Base-by-base conservation (phyloP, 352 stramenopile genomes). In the Halophytophthora polymorphica region DNA sequence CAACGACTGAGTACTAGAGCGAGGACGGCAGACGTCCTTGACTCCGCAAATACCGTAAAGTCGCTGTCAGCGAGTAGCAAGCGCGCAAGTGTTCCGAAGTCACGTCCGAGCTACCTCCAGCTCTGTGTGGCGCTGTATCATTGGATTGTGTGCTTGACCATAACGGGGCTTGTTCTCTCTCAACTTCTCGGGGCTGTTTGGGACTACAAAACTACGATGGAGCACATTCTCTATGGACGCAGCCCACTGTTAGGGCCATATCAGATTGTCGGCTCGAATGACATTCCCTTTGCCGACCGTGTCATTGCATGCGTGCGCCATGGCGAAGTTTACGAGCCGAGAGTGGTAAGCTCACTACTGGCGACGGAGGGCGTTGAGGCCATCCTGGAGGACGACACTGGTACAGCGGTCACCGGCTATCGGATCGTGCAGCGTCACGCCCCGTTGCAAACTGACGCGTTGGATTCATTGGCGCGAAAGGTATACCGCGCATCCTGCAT, bases 281-380 rank as follows among this genome's bases (percentile, higher is more conserved):
- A 45, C 14, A 11, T 28, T 28, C 38, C 38, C 21, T 45, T 29
- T 13, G 18, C 28, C 7, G 53, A 61, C 10, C 44, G 53, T 13
- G 53, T 55, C 3, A 49, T 61, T 21, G 53, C 45, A 14, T 61
- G 53, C 25, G 53, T 61, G 12, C 12, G 29, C 14, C 22, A 15
- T 23, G 45, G 38, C 21, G 21, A 46, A 17, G 38, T 22, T 21
- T 53, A 19, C 17, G 15, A 19, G 13, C 38, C 38, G 17, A 29
- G 38, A 19, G 17, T 28, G 21, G 18, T 45, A n/a, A 45, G 38
- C 38, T 6, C 6, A 13, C 38, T 45, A 10, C n/a, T 45, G 17
- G 38, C 38, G 6, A 13, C 13, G n/a, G n/a, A n/a, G n/a, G n/a
- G n/a, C 8, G 21, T 15, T 19, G 21, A 45, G 17, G 18, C 28